These are phyloP conservation scores for Ramularia endophylla DNA, from an alignment of 2,329 filamentous ascomycete species.

Conservation along the genomic window DNA sequence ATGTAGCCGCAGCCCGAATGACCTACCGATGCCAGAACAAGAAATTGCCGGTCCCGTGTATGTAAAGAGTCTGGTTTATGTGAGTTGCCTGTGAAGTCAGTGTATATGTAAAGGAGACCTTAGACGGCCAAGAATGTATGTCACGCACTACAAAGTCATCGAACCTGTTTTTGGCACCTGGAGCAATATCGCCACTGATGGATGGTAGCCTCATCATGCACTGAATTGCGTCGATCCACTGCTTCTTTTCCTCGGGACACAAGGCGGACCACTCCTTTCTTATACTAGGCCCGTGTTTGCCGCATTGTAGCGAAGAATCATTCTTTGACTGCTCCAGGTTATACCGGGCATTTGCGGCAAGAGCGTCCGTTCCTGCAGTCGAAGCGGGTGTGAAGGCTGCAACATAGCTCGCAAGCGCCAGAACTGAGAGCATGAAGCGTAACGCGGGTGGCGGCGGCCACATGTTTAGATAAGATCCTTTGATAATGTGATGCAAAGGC, in stretches of 20 bases:
- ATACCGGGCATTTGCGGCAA: neutral
- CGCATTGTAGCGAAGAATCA: no score
- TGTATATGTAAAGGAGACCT: no score
- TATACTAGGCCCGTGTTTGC: no score
- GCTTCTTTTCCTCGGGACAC: no score
- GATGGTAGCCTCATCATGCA: constrained; percentile 26
- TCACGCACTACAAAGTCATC: constrained; percentile 15
- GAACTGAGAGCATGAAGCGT: neutral
- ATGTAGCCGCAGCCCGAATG: no score
- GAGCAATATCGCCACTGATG: constrained; percentile 17
- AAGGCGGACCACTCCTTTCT: no score
- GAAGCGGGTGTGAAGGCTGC: constrained; percentile 5
- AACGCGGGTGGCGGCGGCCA: neutral
- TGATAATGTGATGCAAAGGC: no score
- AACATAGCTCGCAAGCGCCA: neutral
- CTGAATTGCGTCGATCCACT: constrained; percentile 27
- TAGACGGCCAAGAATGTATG: no score
- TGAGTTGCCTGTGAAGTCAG: no score
- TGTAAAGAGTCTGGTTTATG: constrained; percentile 26
- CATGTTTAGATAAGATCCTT: neutral
- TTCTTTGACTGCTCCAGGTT: neutral
- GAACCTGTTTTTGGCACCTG: constrained; percentile 24
- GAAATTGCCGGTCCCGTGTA: constrained; percentile 21
- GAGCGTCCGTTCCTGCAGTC: constrained; percentile 5
- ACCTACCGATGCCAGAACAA: constrained; percentile 40